Evolutionary conservation across 176 grass and related monocot species (phyloP), one percentile per base, ranked within the genome.

Genomic region (Raddia guianensis): DNA sequence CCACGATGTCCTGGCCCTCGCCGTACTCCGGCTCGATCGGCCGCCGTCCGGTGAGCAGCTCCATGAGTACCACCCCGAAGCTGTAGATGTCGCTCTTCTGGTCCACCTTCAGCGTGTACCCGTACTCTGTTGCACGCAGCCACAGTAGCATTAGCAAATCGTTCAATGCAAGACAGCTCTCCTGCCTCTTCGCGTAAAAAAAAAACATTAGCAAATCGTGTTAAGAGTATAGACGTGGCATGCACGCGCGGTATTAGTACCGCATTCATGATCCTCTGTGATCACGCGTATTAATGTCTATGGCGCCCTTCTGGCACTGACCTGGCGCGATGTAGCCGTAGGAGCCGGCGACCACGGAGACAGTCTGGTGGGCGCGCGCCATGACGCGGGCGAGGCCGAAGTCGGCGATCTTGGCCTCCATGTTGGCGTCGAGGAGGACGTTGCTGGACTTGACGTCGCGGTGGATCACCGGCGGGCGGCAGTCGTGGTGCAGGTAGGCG

Each of bases 21-120:
- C 92, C 86, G 43, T 91, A 98, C 74, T 95, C 96, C 9, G 86
- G 69, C 72, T 98, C 96, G 59, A 93, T 84, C 32, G 96, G 92
- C 40, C 86, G 68, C 50, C 89, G 86, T 57, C 96, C 96, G 0
- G 92, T 98, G 12, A 98, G 90, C 40, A 98, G 75, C 84, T 98
- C 96, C 96, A 99, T 95, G 35, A 99, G 86, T 0, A 99, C 90
- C 20, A 99, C 92, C 0, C 96, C 96, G 42, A 88, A 98, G 92
- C 92, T 98, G 84, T 98, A 98, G 68, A 95, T 93, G 92, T 98
- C 96, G 43, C 86, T 95, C 80, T 98, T 98, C 80, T 95, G 90
- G 32, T 98, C 92, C 43, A 98, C 96, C 80, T 95, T 98, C 71
- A 95, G 44, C 7, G 96, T 95, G 86, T 95, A 98, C 47, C 90